A percentile compares a stretch with the other conserved stretches of the same genome.
Conservation (phyloP, 768 basidiomycete genomes). For the Floccularia luteovirens region DNA sequence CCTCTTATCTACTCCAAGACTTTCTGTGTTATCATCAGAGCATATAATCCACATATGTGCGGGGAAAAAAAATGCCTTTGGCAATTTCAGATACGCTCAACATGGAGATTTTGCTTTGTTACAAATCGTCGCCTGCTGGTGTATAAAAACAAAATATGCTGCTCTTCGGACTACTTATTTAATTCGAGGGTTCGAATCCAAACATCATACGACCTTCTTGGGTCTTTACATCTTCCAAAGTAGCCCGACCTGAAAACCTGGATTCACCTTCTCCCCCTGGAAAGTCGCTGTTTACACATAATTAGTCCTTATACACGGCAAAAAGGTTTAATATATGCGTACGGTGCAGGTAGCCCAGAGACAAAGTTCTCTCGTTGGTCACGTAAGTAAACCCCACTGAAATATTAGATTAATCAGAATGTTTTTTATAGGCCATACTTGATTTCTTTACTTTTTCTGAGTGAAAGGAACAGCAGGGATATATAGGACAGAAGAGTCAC, state of each 20-base stretch:
- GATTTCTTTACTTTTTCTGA: conserved; percentile 30
- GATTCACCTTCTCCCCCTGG: conserved; percentile 47
- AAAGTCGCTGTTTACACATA: conserved; percentile 30
- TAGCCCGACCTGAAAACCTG: conserved; percentile 28
- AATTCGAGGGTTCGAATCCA: conserved; percentile 34
- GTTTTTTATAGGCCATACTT: background rate
- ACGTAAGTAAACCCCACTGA: conserved; percentile 40
- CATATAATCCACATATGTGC: too few species aligned
- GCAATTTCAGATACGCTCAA: too few species aligned
- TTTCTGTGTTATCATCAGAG: too few species aligned
- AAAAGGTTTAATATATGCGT: conserved; percentile 7
- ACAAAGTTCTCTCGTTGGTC: conserved; percentile 39
- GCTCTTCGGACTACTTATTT: too few species aligned
- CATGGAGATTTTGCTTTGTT: too few species aligned
- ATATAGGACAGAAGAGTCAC: conserved; percentile 50
- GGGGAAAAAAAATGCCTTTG: too few species aligned
- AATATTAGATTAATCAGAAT: background rate
- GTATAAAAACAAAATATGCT: too few species aligned
- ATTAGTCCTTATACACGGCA: background rate
- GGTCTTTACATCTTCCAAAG: conserved; percentile 20
- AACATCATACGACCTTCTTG: conserved; percentile 28
- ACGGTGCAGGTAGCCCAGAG: conserved; percentile 43
- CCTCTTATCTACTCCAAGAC: too few species aligned
- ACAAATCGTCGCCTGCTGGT: too few species aligned
- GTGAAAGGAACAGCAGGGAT: conserved; percentile 50